phyloP scores from a whole-genome alignment of 768 basidiomycete genomes.

The Coprinellus micaceus region DNA sequence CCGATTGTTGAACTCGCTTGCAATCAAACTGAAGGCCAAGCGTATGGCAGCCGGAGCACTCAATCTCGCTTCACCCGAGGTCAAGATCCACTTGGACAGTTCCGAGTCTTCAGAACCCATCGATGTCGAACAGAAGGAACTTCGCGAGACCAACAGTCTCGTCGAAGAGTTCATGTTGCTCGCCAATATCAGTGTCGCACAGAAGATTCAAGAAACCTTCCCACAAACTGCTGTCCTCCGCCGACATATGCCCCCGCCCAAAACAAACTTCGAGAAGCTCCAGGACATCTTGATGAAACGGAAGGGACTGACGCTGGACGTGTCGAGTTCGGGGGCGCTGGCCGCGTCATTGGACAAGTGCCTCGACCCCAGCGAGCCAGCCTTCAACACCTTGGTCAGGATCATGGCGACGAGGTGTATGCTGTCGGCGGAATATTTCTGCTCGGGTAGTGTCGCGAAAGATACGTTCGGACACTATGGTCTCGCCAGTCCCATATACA shows the following conservation, averaged over 20 bases:
- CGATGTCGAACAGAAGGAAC: conserved; percentile 93
- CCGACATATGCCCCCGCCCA: conserved; percentile 88
- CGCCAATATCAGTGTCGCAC: conserved; percentile 92
- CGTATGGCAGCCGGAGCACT: conserved; percentile 96
- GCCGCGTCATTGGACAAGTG: conserved; percentile 87
- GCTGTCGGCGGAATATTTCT: conserved; percentile 98
- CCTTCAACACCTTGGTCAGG: conserved; percentile 95
- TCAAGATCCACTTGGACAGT: conserved; percentile 93
- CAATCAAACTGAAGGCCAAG: conserved; percentile 75
- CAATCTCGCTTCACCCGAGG: conserved; percentile 96
- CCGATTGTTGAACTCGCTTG: conserved; percentile 83
- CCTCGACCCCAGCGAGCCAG: conserved; percentile 78
- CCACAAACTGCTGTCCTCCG: conserved; percentile 93
- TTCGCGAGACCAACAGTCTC: conserved; percentile 89
- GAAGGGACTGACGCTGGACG: conserved; percentile 78
- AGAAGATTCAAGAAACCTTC: conserved; percentile 89
- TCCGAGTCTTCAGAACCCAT: conserved; percentile 93
- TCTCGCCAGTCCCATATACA: conserved; percentile 95
- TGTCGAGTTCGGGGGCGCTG: conserved; percentile 85
- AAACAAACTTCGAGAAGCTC: conserved; percentile 91
- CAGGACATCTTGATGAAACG: conserved; percentile 89
- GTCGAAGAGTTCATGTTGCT: conserved; percentile 99
- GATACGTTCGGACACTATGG: conserved; percentile 98
- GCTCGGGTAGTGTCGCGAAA: conserved; percentile 86
- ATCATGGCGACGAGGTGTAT: conserved; percentile 99